Percentiles rank a stretch among this genome's conserved stretches.
These are phyloP conservation scores for Apiospora hydei DNA, from an alignment of 2,329 filamentous ascomycete species.

Conservation along the genomic window DNA sequence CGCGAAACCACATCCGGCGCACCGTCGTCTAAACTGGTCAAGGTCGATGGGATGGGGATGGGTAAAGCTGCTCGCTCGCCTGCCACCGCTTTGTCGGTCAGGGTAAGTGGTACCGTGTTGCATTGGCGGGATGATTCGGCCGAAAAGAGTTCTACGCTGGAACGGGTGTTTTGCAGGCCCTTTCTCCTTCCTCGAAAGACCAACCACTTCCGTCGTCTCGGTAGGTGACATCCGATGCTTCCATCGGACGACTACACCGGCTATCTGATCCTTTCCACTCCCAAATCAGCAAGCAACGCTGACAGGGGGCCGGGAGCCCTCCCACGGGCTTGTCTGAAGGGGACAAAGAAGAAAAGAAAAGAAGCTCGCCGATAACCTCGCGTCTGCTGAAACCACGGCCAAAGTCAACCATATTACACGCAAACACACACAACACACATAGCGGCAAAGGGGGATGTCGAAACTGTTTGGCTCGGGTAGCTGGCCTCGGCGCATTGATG, in stretches of 20 bases:
- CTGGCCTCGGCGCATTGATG: not conserved
- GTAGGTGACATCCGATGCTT: not conserved
- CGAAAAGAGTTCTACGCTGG: constrained; percentile 4
- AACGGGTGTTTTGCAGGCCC: not conserved
- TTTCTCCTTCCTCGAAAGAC: not conserved
- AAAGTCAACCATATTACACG: not conserved
- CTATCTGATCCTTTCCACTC: not conserved
- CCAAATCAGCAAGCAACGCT: not conserved
- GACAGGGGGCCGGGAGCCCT: not conserved
- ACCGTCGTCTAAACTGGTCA: not conserved
- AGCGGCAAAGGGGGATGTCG: no score
- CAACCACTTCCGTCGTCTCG: constrained; percentile 5
- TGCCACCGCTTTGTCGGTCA: no score
- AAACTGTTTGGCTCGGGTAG: not conserved
- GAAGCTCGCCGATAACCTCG: not conserved
- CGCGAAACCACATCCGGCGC: not conserved
- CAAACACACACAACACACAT: no score
- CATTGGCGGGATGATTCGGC: not conserved
- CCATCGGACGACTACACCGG: not conserved
- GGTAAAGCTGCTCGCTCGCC: not conserved
- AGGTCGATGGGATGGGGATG: not conserved
- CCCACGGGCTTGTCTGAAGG: not conserved
- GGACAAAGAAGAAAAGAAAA: no score
- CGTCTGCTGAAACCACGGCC: not conserved
- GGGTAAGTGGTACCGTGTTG: not conserved